phyloP scores from a whole-genome alignment of 2,329 filamentous ascomycete species.

The Aspergillus ibericus region DNA sequence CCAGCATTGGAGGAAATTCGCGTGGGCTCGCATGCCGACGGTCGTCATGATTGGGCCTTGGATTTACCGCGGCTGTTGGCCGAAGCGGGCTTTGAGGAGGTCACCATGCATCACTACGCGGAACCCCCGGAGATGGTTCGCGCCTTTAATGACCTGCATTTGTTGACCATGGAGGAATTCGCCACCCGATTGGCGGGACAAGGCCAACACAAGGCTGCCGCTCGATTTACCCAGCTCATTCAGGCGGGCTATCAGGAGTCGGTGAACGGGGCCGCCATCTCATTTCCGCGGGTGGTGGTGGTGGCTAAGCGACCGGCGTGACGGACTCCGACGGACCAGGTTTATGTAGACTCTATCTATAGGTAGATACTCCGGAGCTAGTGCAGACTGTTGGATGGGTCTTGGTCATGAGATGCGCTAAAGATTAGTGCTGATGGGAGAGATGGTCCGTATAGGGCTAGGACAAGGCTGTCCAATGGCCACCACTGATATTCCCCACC shows the following conservation, averaged over 20 bases:
- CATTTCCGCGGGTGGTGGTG: slow-evolving; percentile 19
- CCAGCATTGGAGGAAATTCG: slow-evolving; percentile 20
- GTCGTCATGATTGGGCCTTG: slow-evolving; percentile 24
- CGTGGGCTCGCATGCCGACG: slow-evolving; percentile 15
- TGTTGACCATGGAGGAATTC: slow-evolving; percentile 25
- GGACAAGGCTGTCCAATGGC: too few species aligned
- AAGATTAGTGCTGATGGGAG: background rate
- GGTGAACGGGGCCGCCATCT: slow-evolving; percentile 15
- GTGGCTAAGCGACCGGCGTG: background rate
- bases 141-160: slow-evolving; percentile 18
- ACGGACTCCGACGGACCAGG: background rate
- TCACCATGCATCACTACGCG: slow-evolving; percentile 15
- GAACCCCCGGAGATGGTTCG: slow-evolving; percentile 15
- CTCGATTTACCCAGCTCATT: slow-evolving; percentile 11
- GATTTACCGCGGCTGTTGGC: slow-evolving; percentile 16
- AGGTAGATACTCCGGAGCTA: too few species aligned
- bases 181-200: slow-evolving; percentile 11
- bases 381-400: too few species aligned
- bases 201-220: slow-evolving; percentile 12
- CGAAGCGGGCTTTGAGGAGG: slow-evolving; percentile 13
- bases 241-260: slow-evolving; percentile 15
- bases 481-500: background rate
- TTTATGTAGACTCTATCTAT: background rate
- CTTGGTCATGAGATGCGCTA: background rate
- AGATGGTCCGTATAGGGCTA: background rate